phyloP scores from a whole-genome alignment of 2,329 filamentous ascomycete genomes.

The Dichotomopilus funicola region DNA sequence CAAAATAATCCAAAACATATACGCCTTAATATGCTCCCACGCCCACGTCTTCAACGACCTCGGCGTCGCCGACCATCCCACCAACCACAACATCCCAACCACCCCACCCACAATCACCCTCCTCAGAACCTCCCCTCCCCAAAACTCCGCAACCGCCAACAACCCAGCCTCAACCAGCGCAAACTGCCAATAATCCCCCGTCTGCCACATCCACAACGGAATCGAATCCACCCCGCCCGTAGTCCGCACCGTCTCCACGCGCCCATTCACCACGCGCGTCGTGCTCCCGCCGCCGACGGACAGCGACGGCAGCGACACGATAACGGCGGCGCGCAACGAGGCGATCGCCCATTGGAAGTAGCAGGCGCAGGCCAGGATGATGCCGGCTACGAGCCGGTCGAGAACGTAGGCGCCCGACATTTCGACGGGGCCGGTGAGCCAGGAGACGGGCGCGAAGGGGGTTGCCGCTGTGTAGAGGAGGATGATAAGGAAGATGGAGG shows the following conservation, averaged over 20 bases:
- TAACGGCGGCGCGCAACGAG: conserved; percentile 4
- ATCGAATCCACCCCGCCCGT: background rate
- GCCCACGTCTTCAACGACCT: conserved; percentile 13
- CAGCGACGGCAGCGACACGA: conserved; percentile 5
- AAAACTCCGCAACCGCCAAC: conserved; percentile 12
- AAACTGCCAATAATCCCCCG: conserved; percentile 12
- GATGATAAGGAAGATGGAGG: conserved; percentile 5
- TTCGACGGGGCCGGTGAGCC: conserved; percentile 6
- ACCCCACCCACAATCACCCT: conserved; percentile 3
- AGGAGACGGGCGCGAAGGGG: conserved; percentile 15
- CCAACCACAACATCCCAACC: conserved; percentile 8
- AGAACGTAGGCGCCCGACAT: conserved; percentile 10
- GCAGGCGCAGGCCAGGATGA: conserved; percentile 13
- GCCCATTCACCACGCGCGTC: conserved; percentile 4
- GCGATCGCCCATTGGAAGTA: conserved; percentile 18
- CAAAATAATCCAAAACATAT: conserved; percentile 14
- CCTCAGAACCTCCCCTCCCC: conserved; percentile 7
- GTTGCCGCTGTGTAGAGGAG: conserved; percentile 17
- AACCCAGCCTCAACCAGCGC: conserved; percentile 6
- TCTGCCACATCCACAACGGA: conserved; percentile 8
- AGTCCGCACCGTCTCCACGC: background rate
- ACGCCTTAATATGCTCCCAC: conserved; percentile 16
- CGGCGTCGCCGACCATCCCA: conserved; percentile 15
- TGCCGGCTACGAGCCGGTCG: conserved; percentile 12
- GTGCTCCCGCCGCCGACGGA: background rate